These are phyloP conservation scores for Verticillium nonalfalfae DNA, from an alignment of 2,329 filamentous ascomycete species.

Conservation along the genomic window DNA sequence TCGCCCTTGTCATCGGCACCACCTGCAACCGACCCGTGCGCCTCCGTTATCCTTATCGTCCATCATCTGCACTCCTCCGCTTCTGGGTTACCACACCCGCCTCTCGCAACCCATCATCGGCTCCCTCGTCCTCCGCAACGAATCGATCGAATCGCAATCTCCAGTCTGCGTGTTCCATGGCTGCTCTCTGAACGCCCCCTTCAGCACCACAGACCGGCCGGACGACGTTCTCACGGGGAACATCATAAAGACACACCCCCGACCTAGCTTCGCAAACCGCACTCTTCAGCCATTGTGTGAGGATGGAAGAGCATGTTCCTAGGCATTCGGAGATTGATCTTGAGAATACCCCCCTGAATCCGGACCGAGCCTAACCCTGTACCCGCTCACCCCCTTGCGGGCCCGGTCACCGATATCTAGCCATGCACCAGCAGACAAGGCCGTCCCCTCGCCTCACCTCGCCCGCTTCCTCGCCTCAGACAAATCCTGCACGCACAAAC, in stretches of 20 bases:
- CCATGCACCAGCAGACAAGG: conserved; percentile 88
- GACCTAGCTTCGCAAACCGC: background rate
- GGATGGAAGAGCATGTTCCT: conserved; percentile 12
- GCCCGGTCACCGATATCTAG: conserved; percentile 3
- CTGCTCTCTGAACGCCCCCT: background rate
- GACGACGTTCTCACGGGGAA: background rate
- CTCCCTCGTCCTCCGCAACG: background rate
- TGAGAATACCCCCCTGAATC: conserved; percentile 3
- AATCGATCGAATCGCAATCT: background rate
- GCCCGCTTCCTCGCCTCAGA: conserved; percentile 64
- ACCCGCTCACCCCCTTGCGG: background rate
- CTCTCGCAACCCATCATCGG: background rate
- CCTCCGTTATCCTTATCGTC: background rate
- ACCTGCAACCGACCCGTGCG: background rate
- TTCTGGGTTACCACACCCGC: background rate
- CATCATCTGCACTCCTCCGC: background rate
- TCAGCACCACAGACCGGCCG: background rate
- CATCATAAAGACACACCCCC: background rate
- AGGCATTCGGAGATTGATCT: conserved; percentile 7
- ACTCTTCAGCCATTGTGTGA: background rate
- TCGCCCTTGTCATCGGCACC: background rate
- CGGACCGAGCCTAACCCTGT: background rate
- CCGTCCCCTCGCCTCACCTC: conserved; percentile 66
- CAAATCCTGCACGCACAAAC: conserved; percentile 66
- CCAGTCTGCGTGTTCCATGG: background rate